Percentiles rank a stretch among this genome's conserved stretches.
These are phyloP conservation scores for Lepidium aucheri DNA, from an alignment of 345 rosid genomes.

Conservation along the genomic window DNA sequence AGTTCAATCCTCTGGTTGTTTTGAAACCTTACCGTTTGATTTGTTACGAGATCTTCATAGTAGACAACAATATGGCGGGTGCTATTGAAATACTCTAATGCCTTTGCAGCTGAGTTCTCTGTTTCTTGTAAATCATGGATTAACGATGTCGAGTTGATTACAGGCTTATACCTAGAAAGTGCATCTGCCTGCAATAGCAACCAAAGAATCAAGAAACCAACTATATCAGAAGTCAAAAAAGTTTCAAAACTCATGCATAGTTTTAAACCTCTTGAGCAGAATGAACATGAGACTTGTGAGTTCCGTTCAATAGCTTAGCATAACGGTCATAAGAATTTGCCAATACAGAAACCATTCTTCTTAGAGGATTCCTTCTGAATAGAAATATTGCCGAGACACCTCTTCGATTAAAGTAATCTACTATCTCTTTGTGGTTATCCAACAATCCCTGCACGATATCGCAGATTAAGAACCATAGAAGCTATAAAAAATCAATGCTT, in stretches of 20 bases:
- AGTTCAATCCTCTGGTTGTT: background rate
- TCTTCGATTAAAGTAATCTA: constrained; percentile 71
- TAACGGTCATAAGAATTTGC: constrained; percentile 81
- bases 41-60: constrained; percentile 73
- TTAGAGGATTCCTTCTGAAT: constrained; percentile 66
- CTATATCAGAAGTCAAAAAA: background rate
- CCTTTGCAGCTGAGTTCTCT: constrained; percentile 51
- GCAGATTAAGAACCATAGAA: background rate
- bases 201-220: constrained; percentile 11
- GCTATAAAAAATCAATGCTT: background rate
- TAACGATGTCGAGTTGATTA: constrained; percentile 56
- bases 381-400: constrained; percentile 75
- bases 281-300: constrained; percentile 97
- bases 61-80: constrained; percentile 68
- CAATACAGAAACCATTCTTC: constrained; percentile 78
- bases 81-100: constrained; percentile 55
- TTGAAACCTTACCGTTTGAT: constrained; percentile 37
- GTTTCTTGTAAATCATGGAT: constrained; percentile 50
- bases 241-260: background rate
- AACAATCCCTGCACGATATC: constrained; percentile 53
- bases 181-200: constrained; percentile 47
- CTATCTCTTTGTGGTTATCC: constrained; percentile 55
- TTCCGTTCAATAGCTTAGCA: constrained; percentile 88
- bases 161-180: constrained; percentile 77
- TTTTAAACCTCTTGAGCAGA: constrained; percentile 64